Base-by-base conservation (phyloP, 164 flowering plant genomes). In the Tinospora cordifolia region DNA sequence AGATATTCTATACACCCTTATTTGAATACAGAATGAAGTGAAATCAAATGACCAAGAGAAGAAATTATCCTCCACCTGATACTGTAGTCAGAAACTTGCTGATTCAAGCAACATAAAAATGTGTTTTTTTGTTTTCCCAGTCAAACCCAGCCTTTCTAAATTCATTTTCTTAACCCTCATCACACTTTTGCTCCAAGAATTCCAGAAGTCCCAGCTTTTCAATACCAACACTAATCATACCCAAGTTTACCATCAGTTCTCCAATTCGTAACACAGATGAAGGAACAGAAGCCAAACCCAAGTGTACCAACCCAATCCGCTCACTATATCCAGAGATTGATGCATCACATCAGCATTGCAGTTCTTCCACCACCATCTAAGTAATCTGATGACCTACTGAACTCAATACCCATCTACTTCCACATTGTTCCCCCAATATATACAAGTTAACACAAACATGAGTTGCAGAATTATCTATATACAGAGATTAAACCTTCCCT, bases 371-470 rank as follows among this genome's bases (percentile, higher is more conserved):
- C 71, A 68, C 69, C 14, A 67, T 59, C 19, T n/a, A 75, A 69
- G 67, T 64, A 19, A 54, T 78, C 76, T 70, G 65, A 72, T 4
- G 58, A 69, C 73, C 66, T 54, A 68, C 63, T 30, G 62, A 46
- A 54, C 60, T 21, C 21, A 9, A 54, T 1, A 69, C 14, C 70
- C 15, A 26, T 40, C 71, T 69, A 54, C 70, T 44, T 72, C 76
- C 66, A 72, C 75, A 63, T 83, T 84, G 80, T 81, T 83, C 78
- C 72, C 67, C 59, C 41, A 65, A 70, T 83, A 85, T 83, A 76
- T 78, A 88, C 85, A 87, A 71, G 27, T 84, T 69, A 73, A 77
- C 65, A 66, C 74, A 70, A 76, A 75, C 72, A 76, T 71, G 65
- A 47, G 68, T 66, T 22, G 59, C 74, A 74, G 19, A 76, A 2